Base-by-base conservation (phyloP, 139 green algal genomes). In the Pseudopediastrum boryanum region DNA sequence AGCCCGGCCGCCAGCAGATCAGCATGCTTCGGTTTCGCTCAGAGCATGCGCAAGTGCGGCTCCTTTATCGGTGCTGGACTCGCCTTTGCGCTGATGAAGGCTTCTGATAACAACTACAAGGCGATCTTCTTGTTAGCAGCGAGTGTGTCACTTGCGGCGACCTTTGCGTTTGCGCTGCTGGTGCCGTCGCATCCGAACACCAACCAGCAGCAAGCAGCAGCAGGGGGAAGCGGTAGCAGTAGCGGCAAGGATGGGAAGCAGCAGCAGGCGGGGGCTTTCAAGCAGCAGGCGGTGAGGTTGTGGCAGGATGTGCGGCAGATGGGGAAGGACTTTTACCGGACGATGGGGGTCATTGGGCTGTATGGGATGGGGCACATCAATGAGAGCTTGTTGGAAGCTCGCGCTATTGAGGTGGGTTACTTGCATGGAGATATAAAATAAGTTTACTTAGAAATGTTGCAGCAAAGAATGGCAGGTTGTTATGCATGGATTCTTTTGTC, bases 31-130 rank as follows among this genome's bases (percentile, higher is more conserved):
- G 87, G 87, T 46, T 87, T 92, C 64, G 87, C 87, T 0, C 87
- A 92, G 78, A 79, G 59, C 41, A 77, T 92, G 80, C 83, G 87
- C 66, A 92, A 92, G 80, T 89, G 83, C 83, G 87, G 87, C 74
- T 80, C 51, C 52, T 82, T 83, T 42, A 79, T 92, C 59, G 87
- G 87, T 10, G 87, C 87, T 3, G 63, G 81, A 5, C 73, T 85
- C 19, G 75, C 75, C 39, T 92, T 85, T 76, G 82, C 84, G 41
- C 87, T 92, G 44, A 92, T 92, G 87, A 89, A 89, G 79, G 81
- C 66, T 25, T 79, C 77, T 16, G 84, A 79, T 67, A 89, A 89
- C 87, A 92, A 92, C 87, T 92, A 92, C 80, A 75, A 86, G 75
- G 74, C 86, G 41, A 89, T 91, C 77, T 91, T 91, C 82, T 71